Evolutionary conservation across 345 rosid species (phyloP).

Genomic region (Hevea brasiliensis): DNA sequence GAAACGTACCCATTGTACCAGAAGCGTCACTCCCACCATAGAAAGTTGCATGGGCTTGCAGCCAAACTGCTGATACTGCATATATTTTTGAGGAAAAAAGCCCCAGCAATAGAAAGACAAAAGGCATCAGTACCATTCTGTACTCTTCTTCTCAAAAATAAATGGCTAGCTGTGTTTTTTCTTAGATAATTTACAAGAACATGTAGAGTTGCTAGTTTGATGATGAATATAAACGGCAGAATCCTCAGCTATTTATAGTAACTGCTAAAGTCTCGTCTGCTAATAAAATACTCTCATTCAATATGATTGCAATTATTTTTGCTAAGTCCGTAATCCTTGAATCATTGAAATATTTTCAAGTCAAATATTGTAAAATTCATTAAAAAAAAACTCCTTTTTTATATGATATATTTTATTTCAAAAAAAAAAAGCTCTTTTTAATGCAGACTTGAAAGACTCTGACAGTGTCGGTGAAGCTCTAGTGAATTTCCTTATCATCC

Average conservation of each 20-base stretch:
- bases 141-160: background rate
- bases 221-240: constrained; percentile 6
- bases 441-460: too few species aligned
- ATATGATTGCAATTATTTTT: constrained; percentile 1
- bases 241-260: constrained; percentile 40
- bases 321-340: constrained; percentile 6
- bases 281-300: constrained; percentile 21
- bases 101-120: constrained; percentile 31
- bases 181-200: too few species aligned
- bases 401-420: too few species aligned
- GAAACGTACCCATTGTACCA: constrained; percentile 33
- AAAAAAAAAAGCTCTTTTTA: too few species aligned
- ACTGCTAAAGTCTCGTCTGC: background rate
- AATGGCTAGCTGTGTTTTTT: too few species aligned
- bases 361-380: too few species aligned
- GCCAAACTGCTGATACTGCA: constrained; percentile 28
- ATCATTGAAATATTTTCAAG: too few species aligned
- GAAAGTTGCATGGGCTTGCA: constrained; percentile 33
- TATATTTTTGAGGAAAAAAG: constrained; percentile 23
- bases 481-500: too few species aligned
- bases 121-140: constrained; percentile 31
- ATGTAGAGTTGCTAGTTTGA: background rate
- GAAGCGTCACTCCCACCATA: constrained; percentile 32
- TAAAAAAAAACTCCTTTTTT: too few species aligned
- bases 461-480: too few species aligned